Base-by-base conservation (phyloP, 2,329 filamentous ascomycete species). In the Didymella sp. region DNA sequence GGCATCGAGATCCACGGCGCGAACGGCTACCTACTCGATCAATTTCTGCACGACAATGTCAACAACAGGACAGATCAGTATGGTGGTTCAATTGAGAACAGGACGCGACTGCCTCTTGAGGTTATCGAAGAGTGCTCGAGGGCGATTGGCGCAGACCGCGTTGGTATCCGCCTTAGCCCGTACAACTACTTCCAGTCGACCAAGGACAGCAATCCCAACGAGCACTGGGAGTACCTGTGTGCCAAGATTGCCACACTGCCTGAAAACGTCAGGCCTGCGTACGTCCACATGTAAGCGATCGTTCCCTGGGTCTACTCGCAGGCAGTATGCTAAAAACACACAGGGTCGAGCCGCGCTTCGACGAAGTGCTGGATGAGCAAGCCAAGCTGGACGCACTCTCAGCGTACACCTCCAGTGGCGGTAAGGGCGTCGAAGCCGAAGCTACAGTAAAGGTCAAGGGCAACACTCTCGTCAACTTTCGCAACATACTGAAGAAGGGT, bases 91-190 rank as follows among this genome's bases (percentile, higher is more conserved):
- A 73, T 82, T 1, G 78, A 82, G 65, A 82, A 82, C 55, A 76
- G 82, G n/a, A 82, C 79, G 58, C 79, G 77, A 4, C 88, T 89
- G 62, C 80, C 79, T 1, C 68, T 87, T 2, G 83, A 86, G 61
- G 75, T 87, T n/a, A 82, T 75, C 42, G 53, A 69, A 42, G 72
- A 69, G 50, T 69, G 68, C 33, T 64, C 65, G 7, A 71, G 69
- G 35, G 70, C 74, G 2, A 72, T 76, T 42, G 73, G 74, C 7
- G 63, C 64, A 41, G 69, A 73, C 19, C 66, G 68, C 13, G 67
- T 73, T 6, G 73, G 70, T 13, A 73, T 77, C 19, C 66, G 73
- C 24, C 64, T 74, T 22, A 67, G 63, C 21, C 73, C 73, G 4
- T 76, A 64, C 60, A 76, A 75, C 57, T 75, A 75, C 62, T 75